Evolutionary conservation across 176 grass and related monocot genomes (phyloP).

Genomic region (Urochloa ruziziensis): DNA sequence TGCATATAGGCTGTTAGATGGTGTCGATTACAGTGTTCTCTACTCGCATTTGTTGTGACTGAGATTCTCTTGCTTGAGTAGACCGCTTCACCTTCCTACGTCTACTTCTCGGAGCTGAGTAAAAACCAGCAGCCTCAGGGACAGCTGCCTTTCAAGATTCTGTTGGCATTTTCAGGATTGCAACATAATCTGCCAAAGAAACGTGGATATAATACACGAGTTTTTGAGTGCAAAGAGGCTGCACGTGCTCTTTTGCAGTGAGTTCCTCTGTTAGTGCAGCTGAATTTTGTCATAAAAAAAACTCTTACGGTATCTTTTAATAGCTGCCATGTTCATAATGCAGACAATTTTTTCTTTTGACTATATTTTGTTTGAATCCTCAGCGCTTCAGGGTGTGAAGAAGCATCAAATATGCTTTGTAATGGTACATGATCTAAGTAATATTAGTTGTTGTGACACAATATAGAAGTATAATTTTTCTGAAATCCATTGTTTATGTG

Average conservation of each 20-base stretch:
- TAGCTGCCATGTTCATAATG: neutral
- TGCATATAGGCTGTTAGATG: neutral
- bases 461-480: neutral
- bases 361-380: slow-evolving; percentile 32
- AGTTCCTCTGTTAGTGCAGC: slow-evolving; percentile 19
- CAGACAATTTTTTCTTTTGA: neutral
- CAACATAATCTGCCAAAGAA: slow-evolving; percentile 89
- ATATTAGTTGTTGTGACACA: neutral
- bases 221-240: slow-evolving; percentile 92
- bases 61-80: slow-evolving; percentile 43
- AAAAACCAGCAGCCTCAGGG: slow-evolving; percentile 47
- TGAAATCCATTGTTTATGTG: neutral
- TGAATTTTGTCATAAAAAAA: neutral
- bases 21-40: slow-evolving; percentile 15
- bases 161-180: slow-evolving; percentile 91
- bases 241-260: slow-evolving; percentile 71
- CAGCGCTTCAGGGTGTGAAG: slow-evolving; percentile 48
- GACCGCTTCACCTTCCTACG: slow-evolving; percentile 53
- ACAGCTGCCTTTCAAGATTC: slow-evolving; percentile 78
- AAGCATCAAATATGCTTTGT: slow-evolving; percentile 45
- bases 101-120: slow-evolving; percentile 63
- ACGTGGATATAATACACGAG: slow-evolving; percentile 71
- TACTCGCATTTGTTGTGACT: slow-evolving; percentile 27
- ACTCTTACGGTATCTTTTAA: slow-evolving; percentile 2
- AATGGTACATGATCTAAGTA: slow-evolving; percentile 37